These are phyloP conservation scores for Saccharomyces mikatae DNA, from an alignment of 805 yeast species.

Conservation along the genomic window DNA sequence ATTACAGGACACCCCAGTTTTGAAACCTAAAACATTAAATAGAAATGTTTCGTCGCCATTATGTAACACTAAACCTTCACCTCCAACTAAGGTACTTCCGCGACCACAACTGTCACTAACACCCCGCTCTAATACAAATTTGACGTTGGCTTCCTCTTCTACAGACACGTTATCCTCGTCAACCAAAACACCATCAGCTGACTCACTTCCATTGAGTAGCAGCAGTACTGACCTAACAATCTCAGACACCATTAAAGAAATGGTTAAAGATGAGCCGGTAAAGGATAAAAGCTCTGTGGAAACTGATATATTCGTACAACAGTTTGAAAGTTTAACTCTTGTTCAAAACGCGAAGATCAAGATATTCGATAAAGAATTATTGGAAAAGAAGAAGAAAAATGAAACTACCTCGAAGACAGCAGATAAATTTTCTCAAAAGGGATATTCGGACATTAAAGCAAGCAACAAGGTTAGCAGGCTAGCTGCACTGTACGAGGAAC, in stretches of 20 bases:
- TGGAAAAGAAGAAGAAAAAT: slow-evolving; percentile 13
- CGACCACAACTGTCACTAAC: background rate
- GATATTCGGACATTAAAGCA: slow-evolving; percentile 37
- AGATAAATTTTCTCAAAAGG: slow-evolving; percentile 28
- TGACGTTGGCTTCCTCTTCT: background rate
- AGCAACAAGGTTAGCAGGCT: slow-evolving; percentile 55
- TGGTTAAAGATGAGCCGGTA: slow-evolving; percentile 14
- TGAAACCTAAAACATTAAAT: slow-evolving; percentile 9
- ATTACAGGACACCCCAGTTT: slow-evolving; percentile 6
- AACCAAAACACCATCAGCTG: slow-evolving; percentile 1
- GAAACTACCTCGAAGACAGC: slow-evolving; percentile 7
- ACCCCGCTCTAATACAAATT: background rate
- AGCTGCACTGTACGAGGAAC: slow-evolving; percentile 57
- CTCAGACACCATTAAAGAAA: slow-evolving; percentile 11
- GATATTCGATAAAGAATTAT: slow-evolving; percentile 25
- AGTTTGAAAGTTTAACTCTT: slow-evolving; percentile 5
- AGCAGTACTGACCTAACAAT: background rate
- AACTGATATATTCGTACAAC: background rate
- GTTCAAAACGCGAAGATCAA: slow-evolving; percentile 20
- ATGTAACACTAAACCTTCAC: background rate
- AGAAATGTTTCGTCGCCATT: slow-evolving; percentile 8
- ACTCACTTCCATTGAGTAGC: background rate
- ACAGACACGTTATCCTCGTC: background rate
- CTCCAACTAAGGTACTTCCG: background rate
- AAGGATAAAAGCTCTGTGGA: slow-evolving; percentile 1